These are phyloP conservation scores for Mycena crocata DNA, from an alignment of 768 basidiomycete species.

Conservation along the genomic window DNA sequence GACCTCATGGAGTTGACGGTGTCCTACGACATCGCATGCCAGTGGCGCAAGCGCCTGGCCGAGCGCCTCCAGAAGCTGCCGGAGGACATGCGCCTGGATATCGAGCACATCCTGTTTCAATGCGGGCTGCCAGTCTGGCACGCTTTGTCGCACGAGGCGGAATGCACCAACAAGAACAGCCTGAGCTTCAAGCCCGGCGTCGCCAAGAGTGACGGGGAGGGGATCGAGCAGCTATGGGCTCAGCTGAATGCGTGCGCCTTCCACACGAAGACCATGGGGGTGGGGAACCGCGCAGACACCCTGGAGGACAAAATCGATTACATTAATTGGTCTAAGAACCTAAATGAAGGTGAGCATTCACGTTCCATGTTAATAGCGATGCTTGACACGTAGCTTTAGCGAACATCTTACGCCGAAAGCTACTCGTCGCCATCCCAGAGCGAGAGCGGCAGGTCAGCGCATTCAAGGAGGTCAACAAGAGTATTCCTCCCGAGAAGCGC, in stretches of 20 bases:
- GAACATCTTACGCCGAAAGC: constrained; percentile 46
- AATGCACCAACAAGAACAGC: constrained; percentile 34
- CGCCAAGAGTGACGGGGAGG: constrained; percentile 49
- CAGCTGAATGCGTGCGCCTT: constrained; percentile 37
- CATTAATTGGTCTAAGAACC: too few species aligned
- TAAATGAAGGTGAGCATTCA: too few species aligned
- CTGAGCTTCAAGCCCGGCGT: constrained; percentile 41
- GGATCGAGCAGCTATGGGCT: constrained; percentile 47
- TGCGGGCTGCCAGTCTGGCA: constrained; percentile 41
- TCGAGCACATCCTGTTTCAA: constrained; percentile 26
- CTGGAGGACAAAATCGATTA: too few species aligned
- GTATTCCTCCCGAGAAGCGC: background rate
- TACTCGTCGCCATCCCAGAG: constrained; percentile 18
- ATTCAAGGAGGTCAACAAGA: background rate
- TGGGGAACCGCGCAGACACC: constrained; percentile 41
- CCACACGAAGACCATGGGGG: constrained; percentile 47
- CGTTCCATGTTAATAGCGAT: too few species aligned
- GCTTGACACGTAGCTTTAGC: too few species aligned
- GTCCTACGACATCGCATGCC: constrained; percentile 41
- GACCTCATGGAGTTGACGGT: background rate
- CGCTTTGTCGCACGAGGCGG: constrained; percentile 30
- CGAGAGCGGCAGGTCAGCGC: constrained; percentile 6
- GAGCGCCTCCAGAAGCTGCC: constrained; percentile 6
- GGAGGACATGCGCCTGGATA: background rate
- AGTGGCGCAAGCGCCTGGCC: constrained; percentile 33